Base-by-base conservation (phyloP, 805 yeast species). In the Sungouiella thailandica region DNA sequence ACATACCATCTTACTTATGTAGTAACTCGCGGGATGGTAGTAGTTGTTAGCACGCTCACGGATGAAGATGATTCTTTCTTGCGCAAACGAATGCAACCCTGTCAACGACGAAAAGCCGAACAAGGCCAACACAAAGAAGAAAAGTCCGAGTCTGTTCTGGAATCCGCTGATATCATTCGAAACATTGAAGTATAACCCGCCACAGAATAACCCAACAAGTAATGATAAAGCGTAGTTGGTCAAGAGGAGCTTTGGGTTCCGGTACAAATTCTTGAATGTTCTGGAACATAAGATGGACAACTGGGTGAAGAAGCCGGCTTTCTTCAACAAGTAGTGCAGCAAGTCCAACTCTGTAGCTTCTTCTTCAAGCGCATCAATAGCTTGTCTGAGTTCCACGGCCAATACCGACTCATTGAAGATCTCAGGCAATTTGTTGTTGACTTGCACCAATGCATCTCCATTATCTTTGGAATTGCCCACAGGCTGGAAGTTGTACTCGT, bases 41-140 rank as follows among this genome's bases (percentile, higher is more conserved):
- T 93, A 93, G 46, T 90, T 90, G 55, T 93, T 93, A 5, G 97
- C 88, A 36, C 98, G 73, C 59, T 93, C 98, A 35, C 96, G 76
- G 39, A 93, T 74, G 52, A 90, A 93, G 12, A 90, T 86, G 28
- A 88, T 76, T 47, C 97, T 71, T 55, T 93, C 98, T 34, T 77
- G 72, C 0, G 95, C 79, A 57, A 93, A 93, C 3, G 96, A 76
- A 45, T 88, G 90, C 34, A 93, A 65, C 0, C 97, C 94, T 0
- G 97, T 90, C 50, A 93, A 70, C 0, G 97, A 83, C 1, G 95
- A 82, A 57, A 93, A 93, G 0, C 98, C 98, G 65, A 93, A 89
- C 50, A 89, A 74, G 3, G 97, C 86, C 40, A 93, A 68, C 32
- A 89, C 61, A 58, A 93, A 93, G 67, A 93, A 90, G 60, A 93